Base-by-base conservation (phyloP, 768 basidiomycete genomes). In the Chlorophyllum brunneum region DNA sequence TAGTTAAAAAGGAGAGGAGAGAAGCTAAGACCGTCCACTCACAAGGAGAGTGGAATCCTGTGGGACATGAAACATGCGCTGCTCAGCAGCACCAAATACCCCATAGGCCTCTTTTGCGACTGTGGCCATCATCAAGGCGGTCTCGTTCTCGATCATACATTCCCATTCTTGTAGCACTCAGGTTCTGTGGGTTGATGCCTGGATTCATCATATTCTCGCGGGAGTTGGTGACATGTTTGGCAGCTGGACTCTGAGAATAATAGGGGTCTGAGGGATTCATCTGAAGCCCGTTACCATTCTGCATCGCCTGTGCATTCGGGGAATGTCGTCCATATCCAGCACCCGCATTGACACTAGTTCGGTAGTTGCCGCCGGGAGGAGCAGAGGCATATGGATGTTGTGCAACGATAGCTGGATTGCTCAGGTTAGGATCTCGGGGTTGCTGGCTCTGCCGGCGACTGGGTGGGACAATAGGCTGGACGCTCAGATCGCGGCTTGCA, bases 341-440 rank as follows among this genome's bases (percentile, higher is more conserved):
- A 54, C 67, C 65, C 5, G 60, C 62, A 31, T 70, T 41, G n/a
- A 42, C 36, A 26, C 43, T 53, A 22, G 44, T 66, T 15, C 84
- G 81, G 62, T 82, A 83, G 2, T 78, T 80, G 37, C 72, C 77
- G 1, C 80, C 70, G 51, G 74, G 79, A 5, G 83, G 80, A 5
- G 82, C 79, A 30, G 79, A 73, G 7, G 87, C 88, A 51, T 90
- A 91, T 27, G 88, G 88, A 62, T 91, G 88, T 26, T 83, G 76
- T 7, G 76, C 70, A 16, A 76, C 68, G 34, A 85, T 73, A 8
- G 74, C 75, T 3, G 68, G 57, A 51, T 69, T 73, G 15, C 55
- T 61, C 24, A 67, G 59, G 26, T 64, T 71, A 15, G 62, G 60
- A 27, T 79, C 77, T 48, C 77, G 71, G 48, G 78, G 79, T 46